phyloP scores from a whole-genome alignment of 2,329 filamentous ascomycete species.

The Fusarium pseudoanthophilum region DNA sequence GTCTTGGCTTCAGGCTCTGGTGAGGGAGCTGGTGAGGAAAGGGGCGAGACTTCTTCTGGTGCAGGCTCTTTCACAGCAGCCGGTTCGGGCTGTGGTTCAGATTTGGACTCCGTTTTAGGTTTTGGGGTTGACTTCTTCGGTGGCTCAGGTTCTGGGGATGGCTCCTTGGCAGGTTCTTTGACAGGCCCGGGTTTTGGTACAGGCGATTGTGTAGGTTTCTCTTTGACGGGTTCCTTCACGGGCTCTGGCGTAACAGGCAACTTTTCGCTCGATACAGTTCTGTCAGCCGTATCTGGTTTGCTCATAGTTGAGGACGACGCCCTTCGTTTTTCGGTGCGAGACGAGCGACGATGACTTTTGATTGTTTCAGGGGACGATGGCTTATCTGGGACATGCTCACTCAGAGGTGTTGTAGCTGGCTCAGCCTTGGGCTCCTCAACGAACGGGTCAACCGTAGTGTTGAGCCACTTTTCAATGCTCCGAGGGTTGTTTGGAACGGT shows the following conservation, averaged over 20 bases:
- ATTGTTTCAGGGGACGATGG: constrained; percentile 35
- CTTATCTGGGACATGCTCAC: constrained; percentile 20
- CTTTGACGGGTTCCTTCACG: constrained; percentile 6
- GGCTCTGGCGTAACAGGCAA: constrained; percentile 9
- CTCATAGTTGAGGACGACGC: constrained; percentile 36
- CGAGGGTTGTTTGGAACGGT: constrained; percentile 65
- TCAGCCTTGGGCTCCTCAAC: constrained; percentile 55
- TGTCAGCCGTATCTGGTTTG: constrained; percentile 31
- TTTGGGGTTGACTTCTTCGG: constrained; percentile 20
- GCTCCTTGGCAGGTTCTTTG: constrained; percentile 25
- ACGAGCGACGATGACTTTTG: constrained; percentile 39
- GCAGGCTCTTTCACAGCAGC: constrained; percentile 6
- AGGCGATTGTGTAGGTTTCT: constrained; percentile 8
- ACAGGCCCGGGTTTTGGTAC: constrained; percentile 17
- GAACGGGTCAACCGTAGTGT: constrained; percentile 71
- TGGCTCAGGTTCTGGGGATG: constrained; percentile 16
- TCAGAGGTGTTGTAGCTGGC: constrained; percentile 21
- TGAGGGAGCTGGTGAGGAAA: constrained; percentile 17
- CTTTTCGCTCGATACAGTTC: constrained; percentile 11
- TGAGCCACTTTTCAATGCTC: constrained; percentile 74
- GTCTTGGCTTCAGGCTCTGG: constrained; percentile 27
- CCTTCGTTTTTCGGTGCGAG: constrained; percentile 39
- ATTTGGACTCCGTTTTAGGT: constrained; percentile 7
- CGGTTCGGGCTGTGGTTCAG: constrained; percentile 11
- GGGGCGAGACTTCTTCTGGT: constrained; percentile 18